Conservation (phyloP, 257 asterid species). For the Anisodus acutangulus region DNA sequence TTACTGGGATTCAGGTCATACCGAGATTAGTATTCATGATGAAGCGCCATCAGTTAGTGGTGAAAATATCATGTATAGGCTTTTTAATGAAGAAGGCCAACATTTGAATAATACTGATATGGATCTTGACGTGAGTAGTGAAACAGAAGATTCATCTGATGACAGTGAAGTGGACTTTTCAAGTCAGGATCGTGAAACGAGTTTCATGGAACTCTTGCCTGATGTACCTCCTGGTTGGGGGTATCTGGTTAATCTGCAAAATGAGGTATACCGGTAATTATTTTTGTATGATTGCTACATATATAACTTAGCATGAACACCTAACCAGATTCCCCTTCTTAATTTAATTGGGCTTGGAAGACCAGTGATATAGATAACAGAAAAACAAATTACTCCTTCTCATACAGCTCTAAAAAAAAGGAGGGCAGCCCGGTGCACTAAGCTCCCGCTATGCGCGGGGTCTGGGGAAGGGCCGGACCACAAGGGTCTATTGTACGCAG, state of each 20-base stretch:
- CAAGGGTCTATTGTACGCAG: too few species aligned
- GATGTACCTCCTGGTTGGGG: slow-evolving; percentile 55
- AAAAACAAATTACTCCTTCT: background rate
- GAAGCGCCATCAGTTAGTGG: slow-evolving; percentile 49
- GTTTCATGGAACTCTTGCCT: slow-evolving; percentile 48
- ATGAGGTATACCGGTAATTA: slow-evolving; percentile 58
- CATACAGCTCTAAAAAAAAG: background rate
- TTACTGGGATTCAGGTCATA: slow-evolving; percentile 44
- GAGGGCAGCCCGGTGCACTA: too few species aligned
- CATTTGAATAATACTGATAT: slow-evolving; percentile 46
- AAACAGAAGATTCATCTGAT: slow-evolving; percentile 67
- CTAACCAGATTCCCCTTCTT: background rate
- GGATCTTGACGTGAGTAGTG: slow-evolving; percentile 49
- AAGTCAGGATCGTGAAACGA: slow-evolving; percentile 43
- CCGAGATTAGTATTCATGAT: slow-evolving; percentile 38
- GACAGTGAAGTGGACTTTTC: slow-evolving; percentile 83
- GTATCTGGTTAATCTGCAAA: slow-evolving; percentile 58
- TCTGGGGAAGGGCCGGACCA: too few species aligned
- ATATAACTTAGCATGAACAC: background rate
- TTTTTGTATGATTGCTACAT: slow-evolving; percentile 20
- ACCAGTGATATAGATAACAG: background rate
- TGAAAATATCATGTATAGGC: slow-evolving; percentile 46
- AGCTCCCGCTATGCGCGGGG: too few species aligned
- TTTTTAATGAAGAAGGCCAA: slow-evolving; percentile 52
- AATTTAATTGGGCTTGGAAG: slow-evolving; percentile 16